These are phyloP conservation scores for Podaxis mareebaensis DNA, from an alignment of 768 basidiomycete genomes.

Conservation along the genomic window DNA sequence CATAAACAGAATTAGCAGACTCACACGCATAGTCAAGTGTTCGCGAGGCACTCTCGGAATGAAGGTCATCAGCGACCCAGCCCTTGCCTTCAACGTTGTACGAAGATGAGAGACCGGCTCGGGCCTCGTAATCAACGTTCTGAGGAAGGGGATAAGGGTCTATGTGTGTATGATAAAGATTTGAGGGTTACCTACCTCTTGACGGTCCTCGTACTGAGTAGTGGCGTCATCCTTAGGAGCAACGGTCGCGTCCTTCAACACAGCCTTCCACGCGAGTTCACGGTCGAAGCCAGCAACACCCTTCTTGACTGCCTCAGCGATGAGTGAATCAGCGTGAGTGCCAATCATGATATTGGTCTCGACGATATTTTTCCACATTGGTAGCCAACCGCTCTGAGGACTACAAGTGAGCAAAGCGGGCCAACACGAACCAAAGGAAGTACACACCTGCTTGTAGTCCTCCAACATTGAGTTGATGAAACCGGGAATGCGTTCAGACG, in stretches of 20 bases:
- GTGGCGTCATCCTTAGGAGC: slow-evolving; percentile 58
- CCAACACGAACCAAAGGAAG: slow-evolving; percentile 15
- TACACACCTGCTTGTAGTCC: slow-evolving; percentile 63
- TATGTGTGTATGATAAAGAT: neutral
- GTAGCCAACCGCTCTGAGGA: slow-evolving; percentile 71
- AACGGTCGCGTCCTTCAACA: slow-evolving; percentile 70
- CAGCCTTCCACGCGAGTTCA: slow-evolving; percentile 69
- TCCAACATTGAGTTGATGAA: slow-evolving; percentile 82
- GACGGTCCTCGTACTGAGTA: slow-evolving; percentile 65
- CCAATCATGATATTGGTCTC: slow-evolving; percentile 88
- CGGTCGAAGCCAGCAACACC: slow-evolving; percentile 63
- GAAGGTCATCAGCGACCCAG: slow-evolving; percentile 78
- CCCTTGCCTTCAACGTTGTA: slow-evolving; percentile 56
- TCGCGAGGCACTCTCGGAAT: slow-evolving; percentile 77
- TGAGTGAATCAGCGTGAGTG: slow-evolving; percentile 78
- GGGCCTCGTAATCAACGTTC: slow-evolving; percentile 78
- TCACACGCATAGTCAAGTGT: slow-evolving; percentile 79
- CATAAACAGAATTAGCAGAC: slow-evolving; percentile 20
- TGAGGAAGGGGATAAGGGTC: slow-evolving; percentile 24
- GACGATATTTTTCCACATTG: slow-evolving; percentile 90
- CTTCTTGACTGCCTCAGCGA: slow-evolving; percentile 72
- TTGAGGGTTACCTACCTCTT: slow-evolving; percentile 49
- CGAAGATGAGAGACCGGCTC: slow-evolving; percentile 73
- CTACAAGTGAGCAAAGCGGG: neutral
- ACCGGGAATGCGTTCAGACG: slow-evolving; percentile 72